Evolutionary conservation across 225 moss, liverwort and hornwort genomes (phyloP).

Genomic region (Rhytidiadelphus loreus): DNA sequence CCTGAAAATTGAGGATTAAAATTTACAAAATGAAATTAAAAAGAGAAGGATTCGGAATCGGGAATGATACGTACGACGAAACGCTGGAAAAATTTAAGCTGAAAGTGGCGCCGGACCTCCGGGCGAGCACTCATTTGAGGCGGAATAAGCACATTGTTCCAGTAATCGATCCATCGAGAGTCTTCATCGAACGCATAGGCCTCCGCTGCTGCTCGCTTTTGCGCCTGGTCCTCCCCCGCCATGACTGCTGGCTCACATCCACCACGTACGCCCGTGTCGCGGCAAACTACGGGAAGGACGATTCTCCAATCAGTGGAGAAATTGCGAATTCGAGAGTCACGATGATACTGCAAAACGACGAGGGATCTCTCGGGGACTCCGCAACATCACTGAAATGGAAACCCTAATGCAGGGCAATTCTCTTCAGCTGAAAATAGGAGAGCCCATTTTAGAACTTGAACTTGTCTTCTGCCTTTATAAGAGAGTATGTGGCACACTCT

Average conservation of each 20-base stretch:
- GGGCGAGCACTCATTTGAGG: conserved; percentile 53
- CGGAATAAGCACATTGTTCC: conserved; percentile 75
- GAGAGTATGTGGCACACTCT: background rate
- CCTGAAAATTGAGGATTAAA: background rate
- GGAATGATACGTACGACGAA: conserved; percentile 40
- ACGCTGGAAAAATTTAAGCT: conserved; percentile 84
- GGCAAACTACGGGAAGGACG: background rate
- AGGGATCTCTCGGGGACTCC: background rate
- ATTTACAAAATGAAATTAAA: background rate
- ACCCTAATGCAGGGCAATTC: background rate
- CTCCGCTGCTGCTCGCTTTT: conserved; percentile 53
- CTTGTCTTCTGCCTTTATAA: background rate
- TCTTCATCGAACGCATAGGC: conserved; percentile 65
- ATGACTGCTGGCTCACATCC: conserved; percentile 1
- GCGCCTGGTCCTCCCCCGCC: conserved; percentile 27
- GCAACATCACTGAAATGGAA: background rate
- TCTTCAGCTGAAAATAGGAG: background rate
- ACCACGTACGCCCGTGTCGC: background rate
- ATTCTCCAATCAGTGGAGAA: background rate
- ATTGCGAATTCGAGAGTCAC: background rate
- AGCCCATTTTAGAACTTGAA: background rate
- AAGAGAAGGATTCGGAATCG: background rate
- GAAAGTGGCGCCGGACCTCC: conserved; percentile 63
- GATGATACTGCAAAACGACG: background rate
- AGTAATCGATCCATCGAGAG: conserved; percentile 69